Evolutionary conservation across 1,139 yeast genomes (phyloP).

Genomic region (Zygosaccharomyces sapae): DNA sequence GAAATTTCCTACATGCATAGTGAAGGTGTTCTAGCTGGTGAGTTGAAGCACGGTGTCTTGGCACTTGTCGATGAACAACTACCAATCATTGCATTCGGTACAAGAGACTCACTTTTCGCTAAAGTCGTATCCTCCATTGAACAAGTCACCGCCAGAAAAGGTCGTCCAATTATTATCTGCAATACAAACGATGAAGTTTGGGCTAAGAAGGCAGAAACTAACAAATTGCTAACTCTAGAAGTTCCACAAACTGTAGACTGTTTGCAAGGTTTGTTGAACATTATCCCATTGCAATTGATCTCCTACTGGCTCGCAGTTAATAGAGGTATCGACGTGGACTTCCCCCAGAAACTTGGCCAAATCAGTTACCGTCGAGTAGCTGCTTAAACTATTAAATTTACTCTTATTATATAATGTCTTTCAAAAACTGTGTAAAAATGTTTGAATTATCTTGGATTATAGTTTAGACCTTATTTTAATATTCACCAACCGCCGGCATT

Average conservation of each 20-base stretch:
- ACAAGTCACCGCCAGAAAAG: constrained; percentile 96
- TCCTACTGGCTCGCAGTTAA: constrained; percentile 96
- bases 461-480: no score
- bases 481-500: no score
- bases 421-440: no score
- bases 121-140: constrained; percentile 94
- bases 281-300: constrained; percentile 91
- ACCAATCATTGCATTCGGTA: constrained; percentile 94
- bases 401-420: neutral
- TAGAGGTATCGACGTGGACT: constrained; percentile 95
- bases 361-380: constrained; percentile 81
- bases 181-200: constrained; percentile 77
- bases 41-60: constrained; percentile 95
- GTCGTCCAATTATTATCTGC: constrained; percentile 91
- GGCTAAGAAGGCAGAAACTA: constrained; percentile 44
- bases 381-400: neutral
- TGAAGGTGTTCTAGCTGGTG: constrained; percentile 99
- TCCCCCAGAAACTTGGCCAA: constrained; percentile 96
- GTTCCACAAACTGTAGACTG: constrained; percentile 97
- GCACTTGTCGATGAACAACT: constrained; percentile 92
- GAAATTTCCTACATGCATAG: constrained; percentile 99
- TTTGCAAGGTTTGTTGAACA: constrained; percentile 91
- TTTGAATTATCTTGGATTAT: no score
- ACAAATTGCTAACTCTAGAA: constrained; percentile 59
- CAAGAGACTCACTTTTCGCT: constrained; percentile 96